Evolutionary conservation across 192 early-diverging fungal genomes (phyloP).

Genomic region (Mycoemilia scoparia): DNA sequence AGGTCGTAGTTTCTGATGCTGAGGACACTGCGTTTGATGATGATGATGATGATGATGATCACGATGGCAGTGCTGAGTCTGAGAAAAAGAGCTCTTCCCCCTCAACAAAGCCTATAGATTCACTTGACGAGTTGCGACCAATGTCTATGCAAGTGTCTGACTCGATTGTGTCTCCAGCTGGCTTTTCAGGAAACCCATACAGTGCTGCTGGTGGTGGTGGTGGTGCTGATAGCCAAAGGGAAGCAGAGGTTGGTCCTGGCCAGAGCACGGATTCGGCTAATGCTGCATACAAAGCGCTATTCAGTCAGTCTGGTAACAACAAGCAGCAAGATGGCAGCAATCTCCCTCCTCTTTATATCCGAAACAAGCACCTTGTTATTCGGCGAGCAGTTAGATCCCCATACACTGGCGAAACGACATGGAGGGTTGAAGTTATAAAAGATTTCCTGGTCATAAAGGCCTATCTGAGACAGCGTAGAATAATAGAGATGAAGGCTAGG

Average conservation of each 20-base stretch:
- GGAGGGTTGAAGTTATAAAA: slow-evolving; percentile 63
- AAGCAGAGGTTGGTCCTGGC: slow-evolving; percentile 2
- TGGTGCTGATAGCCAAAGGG: slow-evolving; percentile 18
- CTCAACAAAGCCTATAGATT: too few species aligned
- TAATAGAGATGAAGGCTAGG: slow-evolving; percentile 81
- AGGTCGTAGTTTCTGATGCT: slow-evolving; percentile 21
- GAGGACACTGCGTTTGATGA: slow-evolving; percentile 31
- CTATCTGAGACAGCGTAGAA: slow-evolving; percentile 64
- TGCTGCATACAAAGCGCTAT: slow-evolving; percentile 3
- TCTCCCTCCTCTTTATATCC: too few species aligned
- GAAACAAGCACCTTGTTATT: slow-evolving; percentile 18
- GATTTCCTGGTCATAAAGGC: slow-evolving; percentile 75
- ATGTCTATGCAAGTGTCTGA: not conserved
- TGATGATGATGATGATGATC: slow-evolving; percentile 6
- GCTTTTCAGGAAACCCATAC: too few species aligned
- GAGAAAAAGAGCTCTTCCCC: slow-evolving; percentile 1
- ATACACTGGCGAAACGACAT: slow-evolving; percentile 44
- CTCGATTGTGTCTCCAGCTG: too few species aligned
- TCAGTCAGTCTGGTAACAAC: slow-evolving; percentile 7
- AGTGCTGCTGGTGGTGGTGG: slow-evolving; percentile 9
- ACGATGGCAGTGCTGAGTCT: slow-evolving; percentile 6
- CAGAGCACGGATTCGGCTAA: slow-evolving; percentile 10
- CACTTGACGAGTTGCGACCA: too few species aligned
- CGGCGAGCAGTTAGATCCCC: slow-evolving; percentile 21
- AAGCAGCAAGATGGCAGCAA: slow-evolving; percentile 9